Evolutionary conservation across 106 monocot genomes (phyloP), one percentile per base, ranked within the genome.

Genomic region (Dendrobium chrysotoxum): DNA sequence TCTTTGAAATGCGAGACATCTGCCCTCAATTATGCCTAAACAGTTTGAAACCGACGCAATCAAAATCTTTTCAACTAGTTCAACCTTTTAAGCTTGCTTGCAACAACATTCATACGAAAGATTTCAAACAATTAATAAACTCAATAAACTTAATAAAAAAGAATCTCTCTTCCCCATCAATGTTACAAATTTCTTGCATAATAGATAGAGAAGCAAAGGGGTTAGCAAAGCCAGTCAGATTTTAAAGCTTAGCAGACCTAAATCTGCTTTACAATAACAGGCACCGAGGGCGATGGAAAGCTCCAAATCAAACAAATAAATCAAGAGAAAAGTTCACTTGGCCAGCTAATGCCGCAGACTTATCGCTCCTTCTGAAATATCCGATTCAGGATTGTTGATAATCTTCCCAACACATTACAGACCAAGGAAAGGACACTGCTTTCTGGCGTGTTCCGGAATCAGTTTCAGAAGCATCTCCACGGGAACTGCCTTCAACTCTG

Each of bases 381-480:
- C 9, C 53, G 50, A 50, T 50, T 50, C 7, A 50, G 15, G 21
- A 13, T 4, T 18, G 15, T 57, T 45, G 45, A 11, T 45, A 11
- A 45, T 57, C 57, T 18, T 57, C 15, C 57, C 61, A 20, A 70
- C 4, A 31, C 31, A 4, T 87, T 81, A 90, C 28, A 87, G 72
- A 15, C 88, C 88, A 72, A 88, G 75, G 23, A 91, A 88, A 12
- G 91, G 74, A 57, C 91, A 91, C 50, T 91, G 91, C 88, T 88
- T 91, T 70, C 88, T 82, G 46, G 88, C 91, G 58, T 91, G 91
- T n/a, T 88, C 88, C 1, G 91, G 91, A 41, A 91, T 82, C 18
- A 91, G 53, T 79, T 91, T 91, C 58, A 76, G 71, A 41, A 88
- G 28, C 28, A 86, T 75, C 72, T 87, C 90, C 75, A 74, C 30